Base-by-base conservation (phyloP, 1,139 yeast genomes). In the Candida sojae region DNA sequence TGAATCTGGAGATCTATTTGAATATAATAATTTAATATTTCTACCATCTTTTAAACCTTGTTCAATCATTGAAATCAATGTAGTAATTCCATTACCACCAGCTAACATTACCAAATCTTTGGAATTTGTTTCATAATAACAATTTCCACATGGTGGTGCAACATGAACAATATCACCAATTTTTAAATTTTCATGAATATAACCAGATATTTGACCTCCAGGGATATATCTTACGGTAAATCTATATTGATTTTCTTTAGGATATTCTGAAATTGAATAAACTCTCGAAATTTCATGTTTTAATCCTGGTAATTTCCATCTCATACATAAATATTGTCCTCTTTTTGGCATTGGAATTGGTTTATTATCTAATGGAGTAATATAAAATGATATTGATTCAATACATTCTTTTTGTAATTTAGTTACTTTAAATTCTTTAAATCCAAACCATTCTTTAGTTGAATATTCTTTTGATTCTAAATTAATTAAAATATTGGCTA, bases 1-100 rank as follows among this genome's bases (percentile, higher is more conserved):
- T 31, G 56, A 43, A 2, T 52, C 53, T 3, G 45, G 42, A 2
- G 57, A 52, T 49, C 55, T 59, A 52, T 70, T 72, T 8, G 75
- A 71, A 56, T 67, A 61, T 41, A 60, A 53, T 43, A 73, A 51
- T 11, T 50, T 60, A 9, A 70, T 74, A 11, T 56, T 56, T 51
- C 65, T 61, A 3, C 66, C 67, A 17, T 58, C 57, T 12, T 48
- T 47, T 44, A 69, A 58, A 2, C 74, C 75, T n/a, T 66, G 58
- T 55, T 78, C 79, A 32, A 77, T 59, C 61, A 83, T 78, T 9
- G 87, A 68, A 44, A 83, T 58, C 46, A 82, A 54, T 39, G 91
- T 90, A 3, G 91, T 85, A 48, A 83, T 79, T 52, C 90, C 91
- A 54, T 84, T 83, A 45, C 90, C 91, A 45, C 84, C 87, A 28